Percentiles rank a stretch among this genome's conserved stretches.
These are phyloP conservation scores for Ballota nigra DNA, from an alignment of 257 asterid genomes.

Conservation along the genomic window DNA sequence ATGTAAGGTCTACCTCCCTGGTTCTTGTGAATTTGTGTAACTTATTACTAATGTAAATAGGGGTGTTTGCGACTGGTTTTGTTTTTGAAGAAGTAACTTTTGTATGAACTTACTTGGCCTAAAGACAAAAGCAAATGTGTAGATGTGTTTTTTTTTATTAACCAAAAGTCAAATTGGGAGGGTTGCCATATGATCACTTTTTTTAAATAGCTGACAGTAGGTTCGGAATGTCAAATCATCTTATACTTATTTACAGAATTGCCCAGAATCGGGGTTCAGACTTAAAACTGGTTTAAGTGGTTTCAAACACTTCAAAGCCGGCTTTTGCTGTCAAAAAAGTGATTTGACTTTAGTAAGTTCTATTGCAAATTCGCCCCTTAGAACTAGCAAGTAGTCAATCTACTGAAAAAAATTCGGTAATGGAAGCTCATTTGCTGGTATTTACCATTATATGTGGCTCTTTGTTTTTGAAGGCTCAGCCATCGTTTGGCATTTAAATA, in stretches of 20 bases:
- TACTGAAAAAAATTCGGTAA: neutral
- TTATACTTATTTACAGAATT: neutral
- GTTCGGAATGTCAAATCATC: neutral
- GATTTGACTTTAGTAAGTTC: neutral
- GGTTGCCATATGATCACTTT: neutral
- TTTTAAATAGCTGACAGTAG: neutral
- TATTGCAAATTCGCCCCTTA: neutral
- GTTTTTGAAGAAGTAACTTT: neutral
- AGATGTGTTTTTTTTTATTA: neutral
- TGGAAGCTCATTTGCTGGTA: neutral
- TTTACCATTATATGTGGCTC: neutral
- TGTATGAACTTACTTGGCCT: neutral
- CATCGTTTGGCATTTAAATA: neutral
- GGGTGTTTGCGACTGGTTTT: neutral
- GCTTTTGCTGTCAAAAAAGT: neutral
- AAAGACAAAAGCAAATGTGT: neutral
- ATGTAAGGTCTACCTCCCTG: slow-evolving; percentile 46
- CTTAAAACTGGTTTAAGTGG: neutral
- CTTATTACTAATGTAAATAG: neutral
- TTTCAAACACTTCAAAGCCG: neutral
- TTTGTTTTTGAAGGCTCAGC: neutral
- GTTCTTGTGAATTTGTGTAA: neutral
- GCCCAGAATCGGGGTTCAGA: neutral
- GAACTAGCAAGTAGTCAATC: neutral
- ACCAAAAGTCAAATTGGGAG: neutral